Evolutionary conservation across 805 yeast genomes (phyloP).

Genomic region (Saccharomycopsis sp.): DNA sequence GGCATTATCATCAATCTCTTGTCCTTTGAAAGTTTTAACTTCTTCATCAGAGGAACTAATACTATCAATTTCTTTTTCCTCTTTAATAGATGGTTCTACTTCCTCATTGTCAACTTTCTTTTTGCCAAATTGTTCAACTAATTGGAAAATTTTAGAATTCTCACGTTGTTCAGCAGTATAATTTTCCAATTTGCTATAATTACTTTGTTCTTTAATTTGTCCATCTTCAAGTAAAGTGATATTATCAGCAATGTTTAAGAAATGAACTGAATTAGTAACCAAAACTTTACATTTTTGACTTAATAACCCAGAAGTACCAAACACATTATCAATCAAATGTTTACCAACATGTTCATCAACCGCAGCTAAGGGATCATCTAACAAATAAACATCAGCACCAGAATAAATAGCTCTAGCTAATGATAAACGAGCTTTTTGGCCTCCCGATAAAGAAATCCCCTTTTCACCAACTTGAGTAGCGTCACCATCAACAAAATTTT

Average conservation of each 20-base stretch:
- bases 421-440: slow-evolving; percentile 93
- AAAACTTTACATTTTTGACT: slow-evolving; percentile 66
- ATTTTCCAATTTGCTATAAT: slow-evolving; percentile 44
- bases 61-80: not conserved
- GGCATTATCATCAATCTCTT: slow-evolving; percentile 1
- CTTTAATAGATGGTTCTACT: not conserved
- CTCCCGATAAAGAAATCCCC: slow-evolving; percentile 94
- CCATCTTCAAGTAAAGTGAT: slow-evolving; percentile 68
- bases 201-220: slow-evolving; percentile 58
- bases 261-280: slow-evolving; percentile 84
- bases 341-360: slow-evolving; percentile 96
- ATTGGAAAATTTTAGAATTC: slow-evolving; percentile 43
- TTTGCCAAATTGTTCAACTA: slow-evolving; percentile 59
- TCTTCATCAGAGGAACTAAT: slow-evolving; percentile 7
- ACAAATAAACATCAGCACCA: slow-evolving; percentile 81
- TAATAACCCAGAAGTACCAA: slow-evolving; percentile 75
- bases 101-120: slow-evolving; percentile 27
- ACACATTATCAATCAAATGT: slow-evolving; percentile 73
- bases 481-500: slow-evolving; percentile 82
- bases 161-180: slow-evolving; percentile 27
- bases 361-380: slow-evolving; percentile 93
- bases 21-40: slow-evolving; percentile 10
- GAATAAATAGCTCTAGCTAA: slow-evolving; percentile 95
- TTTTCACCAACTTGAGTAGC: slow-evolving; percentile 92
- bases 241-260: slow-evolving; percentile 64